Base-by-base conservation (phyloP, 805 yeast genomes). In the Candida schatavii region DNA sequence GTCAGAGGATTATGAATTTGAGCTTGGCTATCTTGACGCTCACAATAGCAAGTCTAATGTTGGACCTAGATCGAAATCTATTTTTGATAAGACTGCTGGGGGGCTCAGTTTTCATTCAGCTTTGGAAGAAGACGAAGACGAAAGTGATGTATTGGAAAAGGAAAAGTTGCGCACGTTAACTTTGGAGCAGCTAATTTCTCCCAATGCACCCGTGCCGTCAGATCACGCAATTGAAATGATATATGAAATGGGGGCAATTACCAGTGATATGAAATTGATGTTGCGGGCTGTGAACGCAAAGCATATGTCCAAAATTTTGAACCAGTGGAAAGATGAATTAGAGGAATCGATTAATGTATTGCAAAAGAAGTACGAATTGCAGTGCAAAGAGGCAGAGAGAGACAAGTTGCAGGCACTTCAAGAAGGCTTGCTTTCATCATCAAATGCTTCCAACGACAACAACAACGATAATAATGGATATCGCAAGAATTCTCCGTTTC, bases 241-340 rank as follows among this genome's bases (percentile, higher is more conserved):
- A 34, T 78, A 77, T 51, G 87, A 85, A 48, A 64, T 78, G 3
- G 81, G 84, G 0, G 77, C 81, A 0, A 57, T 82, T 33, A 78
- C 78, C 0, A 75, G 81, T 45, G 91, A 85, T 53, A 67, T 80
- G 62, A 80, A 81, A 50, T 59, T 85, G 45, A 72, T 83, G 72
- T 52, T 81, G 36, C 63, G 85, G 41, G 72, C 82, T 0, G 57
- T 71, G 44, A 80, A 81, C 53, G 79, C 72, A 1, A 57, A 76
- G 37, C 78, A 75, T 40, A 75, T 80, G 76, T 60, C 75, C 13
- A 56, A 57, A 20, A 59, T 63, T 11, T 55, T 74, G 31, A 52
- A 47, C n/a, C 47, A 56, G 25, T 68, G 64, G 37, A 62, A 57
- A 28, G 40, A 38, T 11, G 66, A 65, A 5, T 45, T 64, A 26